Evolutionary conservation across 2,329 filamentous ascomycete species (phyloP), one percentile per base, ranked within the genome.

Genomic region (Pseudofabraea citricarpa): DNA sequence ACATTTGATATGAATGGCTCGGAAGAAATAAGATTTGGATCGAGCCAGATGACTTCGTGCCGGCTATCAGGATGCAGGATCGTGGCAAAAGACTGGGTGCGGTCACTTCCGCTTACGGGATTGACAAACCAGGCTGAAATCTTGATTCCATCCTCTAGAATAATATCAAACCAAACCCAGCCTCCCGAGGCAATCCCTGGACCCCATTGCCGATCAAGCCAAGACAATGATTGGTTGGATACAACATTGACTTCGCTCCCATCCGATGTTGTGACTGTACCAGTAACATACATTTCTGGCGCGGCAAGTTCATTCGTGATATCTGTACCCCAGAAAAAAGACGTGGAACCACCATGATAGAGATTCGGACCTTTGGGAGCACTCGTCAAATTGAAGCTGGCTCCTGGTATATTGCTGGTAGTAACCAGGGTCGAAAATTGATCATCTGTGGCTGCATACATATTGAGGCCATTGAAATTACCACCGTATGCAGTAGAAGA

Each of bases 161-260:
- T n/a, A 5, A 39, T 16, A 26, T 16, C 27, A 7, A 6, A 13
- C n/a, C 21, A 26, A 8, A 24, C 15, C 20, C 36, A 39, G 6
- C 36, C 36, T 15, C 36, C 24, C 15, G 13, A 24, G 9, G 4
- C 20, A 26, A 39, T 23, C 5, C 36, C 36, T 15, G n/a, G 5
- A n/a, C 36, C 36, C 9, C 15, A 39, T 26, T 39, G 36, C 16
- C 36, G 5, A 24, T 39, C 36, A 26, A 22, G 23, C 36, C 36
- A 39, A 24, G 36, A 22, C 13, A 26, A 16, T n/a, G 36, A 39
- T 13, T 39, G 23, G 13, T 39, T 22, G 9, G 36, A 13, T n/a
- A 39, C 26, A 23, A 39, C n/a, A 12, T 22, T 23, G 12, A 39
- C 22, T 39, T 39, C 36, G 4, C 15, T 19, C 10, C 22, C 36